Base-by-base conservation (phyloP, 495 filamentous ascomycete species). In the Cenococcum geophilum region DNA sequence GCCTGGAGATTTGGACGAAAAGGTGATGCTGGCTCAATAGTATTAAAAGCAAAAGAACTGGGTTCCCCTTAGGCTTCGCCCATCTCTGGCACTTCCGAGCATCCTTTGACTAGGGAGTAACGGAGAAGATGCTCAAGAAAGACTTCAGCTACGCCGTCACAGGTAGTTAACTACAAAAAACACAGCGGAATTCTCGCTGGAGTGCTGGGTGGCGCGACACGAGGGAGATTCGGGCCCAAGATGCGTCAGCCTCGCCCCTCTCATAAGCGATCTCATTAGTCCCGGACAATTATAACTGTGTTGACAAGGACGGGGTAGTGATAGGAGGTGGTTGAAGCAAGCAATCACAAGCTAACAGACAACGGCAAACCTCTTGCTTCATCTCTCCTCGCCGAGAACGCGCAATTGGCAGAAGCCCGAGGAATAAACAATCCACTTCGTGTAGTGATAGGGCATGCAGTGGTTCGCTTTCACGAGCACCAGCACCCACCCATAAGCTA, bases 381-480 rank as follows among this genome's bases (percentile, higher is more conserved):
- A 16, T 23, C 18, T 25, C 20, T 52, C 0, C 18, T 8, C 6
- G 23, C 23, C 22, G 18, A 4, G 18, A 52, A 1, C 40, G 12
- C 3, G 40, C 12, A 45, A 45, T 45, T 45, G 3, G 14, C 40
- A 18, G 40, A 45, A 45, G 11, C 12, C 18, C 5, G 45, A 18
- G 8, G 45, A 18, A 22, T 6, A 14, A 1, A 32, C 14, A 18
- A 52, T 32, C 49, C 49, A 23, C 20, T 16, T 52, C 18, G 23
- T 52, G 49, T 23, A 52, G 22, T 52, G 49, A 52, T 52, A 52
- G 49, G 49, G 25, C 49, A 32, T 52, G 49, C 49, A 52, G 49
- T 5, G 25, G 23, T 6, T 23, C 49, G 8, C 21, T 45, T 45
- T 45, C 40, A 45, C 40, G 40, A 45, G 40, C 40, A 32, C 27